Evolutionary conservation across 768 basidiomycete genomes (phyloP).

Genomic region (Suillus fuscotomentosus): DNA sequence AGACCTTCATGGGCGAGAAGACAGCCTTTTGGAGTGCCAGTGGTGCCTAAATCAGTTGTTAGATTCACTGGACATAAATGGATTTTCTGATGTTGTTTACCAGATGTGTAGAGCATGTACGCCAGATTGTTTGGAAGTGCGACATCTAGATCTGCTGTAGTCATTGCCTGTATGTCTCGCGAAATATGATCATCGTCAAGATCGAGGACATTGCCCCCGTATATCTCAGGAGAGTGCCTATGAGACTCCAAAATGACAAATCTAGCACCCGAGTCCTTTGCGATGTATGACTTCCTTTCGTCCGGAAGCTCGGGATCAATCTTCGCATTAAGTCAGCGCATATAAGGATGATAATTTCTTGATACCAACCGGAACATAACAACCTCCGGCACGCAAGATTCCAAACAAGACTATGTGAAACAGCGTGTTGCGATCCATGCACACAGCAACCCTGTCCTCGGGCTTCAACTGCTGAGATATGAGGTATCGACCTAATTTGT

Average conservation of each 20-base stretch:
- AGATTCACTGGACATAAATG: background rate
- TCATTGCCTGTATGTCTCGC: slow-evolving; percentile 27
- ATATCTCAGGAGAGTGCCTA: slow-evolving; percentile 7
- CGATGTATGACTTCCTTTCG: slow-evolving; percentile 46
- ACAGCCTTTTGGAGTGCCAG: slow-evolving; percentile 52
- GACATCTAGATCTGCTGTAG: slow-evolving; percentile 24
- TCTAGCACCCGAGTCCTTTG: slow-evolving; percentile 38
- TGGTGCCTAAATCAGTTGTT: slow-evolving; percentile 36
- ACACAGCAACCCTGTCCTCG: slow-evolving; percentile 45
- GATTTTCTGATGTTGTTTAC: slow-evolving; percentile 19
- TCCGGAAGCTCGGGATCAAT: slow-evolving; percentile 50
- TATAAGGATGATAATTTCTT: background rate
- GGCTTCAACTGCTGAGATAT: slow-evolving; percentile 30
- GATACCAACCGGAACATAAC: slow-evolving; percentile 47
- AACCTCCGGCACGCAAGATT: slow-evolving; percentile 46
- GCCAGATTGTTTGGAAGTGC: slow-evolving; percentile 35
- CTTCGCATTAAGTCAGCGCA: slow-evolving; percentile 22
- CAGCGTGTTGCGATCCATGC: slow-evolving; percentile 39
- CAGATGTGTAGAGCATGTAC: slow-evolving; percentile 51
- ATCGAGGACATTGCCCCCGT: slow-evolving; percentile 21
- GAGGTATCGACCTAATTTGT: slow-evolving; percentile 44
- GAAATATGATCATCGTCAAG: slow-evolving; percentile 21
- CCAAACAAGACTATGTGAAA: slow-evolving; percentile 45
- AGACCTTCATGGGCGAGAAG: slow-evolving; percentile 37
- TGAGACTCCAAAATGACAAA: slow-evolving; percentile 39